Evolutionary conservation across 1,284 basidiomycete genomes (phyloP).

Genomic region (Ustilago vetiveriae): DNA sequence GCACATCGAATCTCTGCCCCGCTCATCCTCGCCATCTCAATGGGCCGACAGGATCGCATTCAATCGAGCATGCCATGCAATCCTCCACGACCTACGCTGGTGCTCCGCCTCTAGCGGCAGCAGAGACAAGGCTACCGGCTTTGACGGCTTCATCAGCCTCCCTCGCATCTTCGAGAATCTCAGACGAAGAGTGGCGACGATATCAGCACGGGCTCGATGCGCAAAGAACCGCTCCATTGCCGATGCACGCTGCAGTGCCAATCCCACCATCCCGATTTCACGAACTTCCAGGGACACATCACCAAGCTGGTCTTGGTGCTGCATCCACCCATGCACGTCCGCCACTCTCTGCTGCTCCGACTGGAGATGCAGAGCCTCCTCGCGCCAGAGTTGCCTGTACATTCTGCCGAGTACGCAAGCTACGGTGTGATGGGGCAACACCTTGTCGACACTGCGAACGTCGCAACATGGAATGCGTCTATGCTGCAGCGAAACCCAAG

Average conservation of each 20-base stretch:
- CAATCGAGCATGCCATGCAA: neutral
- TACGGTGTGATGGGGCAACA: constrained; percentile 43
- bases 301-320: neutral
- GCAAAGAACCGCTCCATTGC: neutral
- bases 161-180: too few relatives aligned
- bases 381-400: constrained; percentile 43
- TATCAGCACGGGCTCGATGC: constrained; percentile 4
- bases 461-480: constrained; percentile 38
- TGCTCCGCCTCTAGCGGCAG: neutral
- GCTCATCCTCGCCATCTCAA: neutral
- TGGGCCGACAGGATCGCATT: constrained; percentile 3
- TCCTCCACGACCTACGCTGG: neutral
- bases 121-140: too few relatives aligned
- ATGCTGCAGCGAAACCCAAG: constrained; percentile 30
- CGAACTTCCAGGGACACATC: too few relatives aligned
- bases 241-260: neutral
- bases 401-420: constrained; percentile 46
- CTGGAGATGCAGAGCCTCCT: constrained; percentile 30
- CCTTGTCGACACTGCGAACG: constrained; percentile 49
- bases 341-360: neutral
- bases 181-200: constrained; percentile 26
- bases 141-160: too few relatives aligned
- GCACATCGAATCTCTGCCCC: constrained; percentile 2
- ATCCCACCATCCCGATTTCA: neutral
- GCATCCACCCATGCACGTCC: neutral